phyloP scores from a whole-genome alignment of 441 rosid genomes.

The Populus hybrid region DNA sequence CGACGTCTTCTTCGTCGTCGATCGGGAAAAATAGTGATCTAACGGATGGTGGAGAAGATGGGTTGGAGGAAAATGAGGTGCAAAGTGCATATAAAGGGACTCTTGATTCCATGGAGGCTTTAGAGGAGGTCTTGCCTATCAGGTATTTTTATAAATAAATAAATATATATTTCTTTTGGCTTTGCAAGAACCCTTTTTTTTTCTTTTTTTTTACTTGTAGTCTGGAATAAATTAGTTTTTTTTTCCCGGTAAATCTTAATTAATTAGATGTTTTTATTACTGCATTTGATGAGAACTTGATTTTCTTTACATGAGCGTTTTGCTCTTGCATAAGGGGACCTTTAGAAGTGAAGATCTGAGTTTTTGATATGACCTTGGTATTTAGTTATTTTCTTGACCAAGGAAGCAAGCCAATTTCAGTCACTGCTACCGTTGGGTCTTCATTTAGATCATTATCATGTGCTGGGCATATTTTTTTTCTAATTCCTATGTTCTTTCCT shows the following conservation, averaged over 20 bases:
- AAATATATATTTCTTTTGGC: too few species aligned
- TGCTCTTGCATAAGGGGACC: background rate
- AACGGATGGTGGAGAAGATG: slow-evolving; percentile 32
- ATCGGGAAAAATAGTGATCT: slow-evolving; percentile 64
- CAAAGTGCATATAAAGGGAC: slow-evolving; percentile 56
- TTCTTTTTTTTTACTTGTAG: too few species aligned
- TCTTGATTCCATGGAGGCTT: slow-evolving; percentile 46
- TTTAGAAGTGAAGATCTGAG: background rate
- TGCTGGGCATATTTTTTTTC: background rate
- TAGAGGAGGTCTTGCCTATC: slow-evolving; percentile 60
- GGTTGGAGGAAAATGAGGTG: slow-evolving; percentile 49
- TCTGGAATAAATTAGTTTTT: background rate
- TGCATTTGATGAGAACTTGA: background rate
- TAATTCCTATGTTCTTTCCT: background rate
- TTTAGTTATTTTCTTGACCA: background rate
- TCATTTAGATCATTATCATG: background rate
- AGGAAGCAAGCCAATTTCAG: background rate
- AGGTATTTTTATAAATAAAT: slow-evolving; percentile 14
- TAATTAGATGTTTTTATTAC: background rate
- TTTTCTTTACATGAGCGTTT: background rate
- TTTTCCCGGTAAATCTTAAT: background rate
- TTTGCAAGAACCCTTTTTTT: too few species aligned
- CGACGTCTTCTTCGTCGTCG: slow-evolving; percentile 47
- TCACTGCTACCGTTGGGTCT: background rate
- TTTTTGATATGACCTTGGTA: background rate